These are phyloP conservation scores for Daldinia vernicosa DNA, from an alignment of 495 filamentous ascomycete genomes.

Conservation along the genomic window DNA sequence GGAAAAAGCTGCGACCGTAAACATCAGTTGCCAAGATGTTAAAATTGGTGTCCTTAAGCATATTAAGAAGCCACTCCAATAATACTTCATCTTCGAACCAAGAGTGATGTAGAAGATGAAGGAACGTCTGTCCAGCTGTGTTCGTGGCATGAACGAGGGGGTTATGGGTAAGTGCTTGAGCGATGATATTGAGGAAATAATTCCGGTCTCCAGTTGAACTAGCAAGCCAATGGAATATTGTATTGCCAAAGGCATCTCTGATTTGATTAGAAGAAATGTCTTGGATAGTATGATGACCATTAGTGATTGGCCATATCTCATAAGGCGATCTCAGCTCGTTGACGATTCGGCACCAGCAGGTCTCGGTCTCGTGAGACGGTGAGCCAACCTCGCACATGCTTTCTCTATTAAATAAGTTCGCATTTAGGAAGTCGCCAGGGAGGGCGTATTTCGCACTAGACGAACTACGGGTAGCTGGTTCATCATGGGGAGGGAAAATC, in stretches of 20 bases:
- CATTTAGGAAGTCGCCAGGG: conserved; percentile 53
- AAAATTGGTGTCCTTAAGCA: conserved; percentile 38
- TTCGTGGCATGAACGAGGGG: conserved; percentile 44
- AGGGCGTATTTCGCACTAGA: conserved; percentile 35
- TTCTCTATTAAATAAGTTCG: conserved; percentile 38
- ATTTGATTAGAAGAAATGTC: conserved; percentile 19
- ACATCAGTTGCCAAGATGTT: conserved; percentile 52
- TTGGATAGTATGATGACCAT: neutral
- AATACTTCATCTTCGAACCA: conserved; percentile 48
- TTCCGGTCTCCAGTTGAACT: conserved; percentile 44
- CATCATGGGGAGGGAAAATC: conserved; percentile 1
- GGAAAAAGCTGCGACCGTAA: conserved; percentile 58
- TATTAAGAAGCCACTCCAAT: conserved; percentile 43
- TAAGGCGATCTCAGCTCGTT: conserved; percentile 31
- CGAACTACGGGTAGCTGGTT: conserved; percentile 15
- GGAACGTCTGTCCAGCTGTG: conserved; percentile 57
- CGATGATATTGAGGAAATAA: conserved; percentile 44
- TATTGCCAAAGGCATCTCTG: conserved; percentile 56
- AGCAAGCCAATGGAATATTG: conserved; percentile 54
- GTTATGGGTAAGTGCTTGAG: conserved; percentile 14
- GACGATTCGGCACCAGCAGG: conserved; percentile 55
- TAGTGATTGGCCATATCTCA: conserved; percentile 26
- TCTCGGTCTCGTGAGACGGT: conserved; percentile 44
- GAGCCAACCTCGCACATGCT: conserved; percentile 41
- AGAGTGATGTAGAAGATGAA: conserved; percentile 54